Evolutionary conservation across 2,329 filamentous ascomycete genomes (phyloP), one percentile per base, ranked within the genome.

Genomic region (Phoma sp.): DNA sequence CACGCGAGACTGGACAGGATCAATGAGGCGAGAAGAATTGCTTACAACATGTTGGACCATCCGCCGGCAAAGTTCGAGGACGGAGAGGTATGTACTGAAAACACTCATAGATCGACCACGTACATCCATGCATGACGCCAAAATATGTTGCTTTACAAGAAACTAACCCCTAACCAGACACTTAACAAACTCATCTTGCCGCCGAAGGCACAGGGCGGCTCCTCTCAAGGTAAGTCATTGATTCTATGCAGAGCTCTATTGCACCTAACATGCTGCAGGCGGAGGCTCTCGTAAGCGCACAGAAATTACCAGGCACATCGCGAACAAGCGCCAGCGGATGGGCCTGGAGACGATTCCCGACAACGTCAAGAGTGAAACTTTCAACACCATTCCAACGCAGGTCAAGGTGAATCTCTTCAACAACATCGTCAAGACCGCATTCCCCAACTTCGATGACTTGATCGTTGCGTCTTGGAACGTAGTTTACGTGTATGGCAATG

Each of bases 401-500:
- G 42, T 64, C 43, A 71, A 72, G 18, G 47, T 68, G 8, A 58
- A 64, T 1, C 43, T 73, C 4, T 73, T 72, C 62, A 59, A 72
- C 39, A 60, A 48, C 2, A 57, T 72, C 7, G 41, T 64, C 25
- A 63, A 61, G 33, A 58, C 62, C 0, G 67, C 68, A 0, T 66
- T 72, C 7, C 68, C 70, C 1, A 63, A 65, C 33, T 69, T 71
- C 45, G 65, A 72, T 37, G 65, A 68, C 32, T 27, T 72, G 40
- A 62, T 72, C 57, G 64, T 61, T 41, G 69, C 70, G 11, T 58
- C 64, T 0, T 72, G 69, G 69, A 73, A 72, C 30, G 64, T 69
- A 3, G 61, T 71, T 3, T 64, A 62, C 0, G 56, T 73, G n/a
- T 69, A 71, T 44, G 52, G 58, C 14, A 55, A 62, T 14, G 52